Evolutionary conservation across 2,329 filamentous ascomycete species (phyloP).

Genomic region (Colletotrichum magnum): DNA sequence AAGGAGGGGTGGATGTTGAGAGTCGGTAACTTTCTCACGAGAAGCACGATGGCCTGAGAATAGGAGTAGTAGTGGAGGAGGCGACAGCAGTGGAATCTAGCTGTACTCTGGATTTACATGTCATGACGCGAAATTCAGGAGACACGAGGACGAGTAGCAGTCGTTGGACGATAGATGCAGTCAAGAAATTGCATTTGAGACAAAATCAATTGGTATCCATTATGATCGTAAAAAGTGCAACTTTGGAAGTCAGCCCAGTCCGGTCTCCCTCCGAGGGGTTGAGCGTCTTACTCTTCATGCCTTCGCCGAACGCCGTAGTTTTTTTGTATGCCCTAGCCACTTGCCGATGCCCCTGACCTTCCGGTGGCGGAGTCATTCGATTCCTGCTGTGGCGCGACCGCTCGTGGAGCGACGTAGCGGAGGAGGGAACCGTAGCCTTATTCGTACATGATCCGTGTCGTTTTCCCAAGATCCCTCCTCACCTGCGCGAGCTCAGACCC

Average conservation of each 20-base stretch:
- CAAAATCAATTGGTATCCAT: constrained; percentile 1
- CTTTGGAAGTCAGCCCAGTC: constrained; percentile 3
- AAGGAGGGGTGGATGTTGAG: constrained; percentile 1
- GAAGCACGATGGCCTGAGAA: constrained; percentile 21
- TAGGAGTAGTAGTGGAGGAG: not conserved
- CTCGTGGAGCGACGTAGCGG: too few species aligned
- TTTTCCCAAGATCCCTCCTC: constrained; percentile 34
- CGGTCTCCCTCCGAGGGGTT: not conserved
- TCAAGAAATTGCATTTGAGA: constrained; percentile 34
- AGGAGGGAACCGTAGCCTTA: not conserved
- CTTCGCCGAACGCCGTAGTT: constrained; percentile 32
- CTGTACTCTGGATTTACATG: constrained; percentile 29
- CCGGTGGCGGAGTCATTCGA: too few species aligned
- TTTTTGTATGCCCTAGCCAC: too few species aligned
- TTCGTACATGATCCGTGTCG: not conserved
- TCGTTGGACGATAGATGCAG: constrained; percentile 30
- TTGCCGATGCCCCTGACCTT: not conserved
- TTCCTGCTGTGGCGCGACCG: too few species aligned
- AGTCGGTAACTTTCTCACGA: constrained; percentile 27
- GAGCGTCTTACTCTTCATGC: constrained; percentile 17
- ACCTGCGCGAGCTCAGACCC: constrained; percentile 67
- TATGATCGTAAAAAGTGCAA: constrained; percentile 6
- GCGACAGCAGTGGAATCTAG: constrained; percentile 22
- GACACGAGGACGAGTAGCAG: constrained; percentile 25
- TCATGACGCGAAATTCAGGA: constrained; percentile 33